Evolutionary conservation across 495 filamentous ascomycete genomes (phyloP).

Genomic region (Acidiella bohemica): DNA sequence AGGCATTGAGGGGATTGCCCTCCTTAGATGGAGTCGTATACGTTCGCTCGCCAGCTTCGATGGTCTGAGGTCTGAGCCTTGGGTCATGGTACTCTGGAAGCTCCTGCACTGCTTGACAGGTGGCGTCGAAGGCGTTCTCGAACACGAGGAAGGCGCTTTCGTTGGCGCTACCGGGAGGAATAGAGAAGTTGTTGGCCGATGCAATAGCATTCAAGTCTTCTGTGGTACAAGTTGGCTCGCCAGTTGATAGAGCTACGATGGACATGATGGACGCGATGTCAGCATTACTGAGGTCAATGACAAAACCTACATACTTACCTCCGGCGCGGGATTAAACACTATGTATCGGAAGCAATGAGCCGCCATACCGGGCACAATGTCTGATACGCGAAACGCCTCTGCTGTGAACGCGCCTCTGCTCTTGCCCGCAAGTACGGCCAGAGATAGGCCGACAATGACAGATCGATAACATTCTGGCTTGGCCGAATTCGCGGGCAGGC

Average conservation of each 20-base stretch:
- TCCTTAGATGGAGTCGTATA: slow-evolving; percentile 2
- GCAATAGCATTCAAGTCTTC: slow-evolving; percentile 10
- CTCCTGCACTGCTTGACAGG: slow-evolving; percentile 2
- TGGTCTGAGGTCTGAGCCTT: background rate
- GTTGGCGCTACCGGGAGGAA: slow-evolving; percentile 2
- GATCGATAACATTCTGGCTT: too few relatives aligned
- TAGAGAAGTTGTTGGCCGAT: slow-evolving; percentile 5
- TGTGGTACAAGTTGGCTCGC: slow-evolving; percentile 9
- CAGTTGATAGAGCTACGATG: slow-evolving; percentile 9
- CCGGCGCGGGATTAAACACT: too few relatives aligned
- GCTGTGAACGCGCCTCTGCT: too few relatives aligned
- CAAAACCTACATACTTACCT: too few relatives aligned
- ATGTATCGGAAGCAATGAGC: too few relatives aligned
- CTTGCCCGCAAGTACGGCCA: too few relatives aligned
- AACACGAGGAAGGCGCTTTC: slow-evolving; percentile 11
- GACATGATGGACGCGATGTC: slow-evolving; percentile 4
- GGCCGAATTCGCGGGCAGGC: too few relatives aligned
- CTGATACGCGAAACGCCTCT: too few relatives aligned
- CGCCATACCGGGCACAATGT: too few relatives aligned
- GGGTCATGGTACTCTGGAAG: slow-evolving; percentile 13
- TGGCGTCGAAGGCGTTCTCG: slow-evolving; percentile 12
- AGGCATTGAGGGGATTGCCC: slow-evolving; percentile 14
- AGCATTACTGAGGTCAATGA: too few relatives aligned
- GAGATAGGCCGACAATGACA: slow-evolving; percentile 1
- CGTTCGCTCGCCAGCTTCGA: slow-evolving; percentile 8